These are phyloP conservation scores for Apodospora peruviana DNA, from an alignment of 495 filamentous ascomycete species.

Conservation along the genomic window DNA sequence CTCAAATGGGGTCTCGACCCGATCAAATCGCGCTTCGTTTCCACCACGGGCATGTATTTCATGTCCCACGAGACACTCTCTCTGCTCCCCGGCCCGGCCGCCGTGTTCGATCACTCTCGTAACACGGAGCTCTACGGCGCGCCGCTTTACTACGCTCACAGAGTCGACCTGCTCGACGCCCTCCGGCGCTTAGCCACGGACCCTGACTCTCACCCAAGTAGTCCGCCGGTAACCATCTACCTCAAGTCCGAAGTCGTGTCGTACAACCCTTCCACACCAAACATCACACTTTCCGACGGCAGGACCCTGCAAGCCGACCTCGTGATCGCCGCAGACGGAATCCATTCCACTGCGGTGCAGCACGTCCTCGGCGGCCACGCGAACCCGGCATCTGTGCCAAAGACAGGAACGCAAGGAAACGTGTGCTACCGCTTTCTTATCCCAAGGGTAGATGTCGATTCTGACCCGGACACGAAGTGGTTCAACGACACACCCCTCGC, in stretches of 20 bases:
- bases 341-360: constrained; percentile 31
- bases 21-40: constrained; percentile 4
- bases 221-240: no score
- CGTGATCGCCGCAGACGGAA: constrained; percentile 44
- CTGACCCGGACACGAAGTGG: constrained; percentile 25
- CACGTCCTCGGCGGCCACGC: constrained; percentile 18
- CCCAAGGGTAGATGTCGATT: constrained; percentile 26
- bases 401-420: constrained; percentile 20
- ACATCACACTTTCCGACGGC: constrained; percentile 32
- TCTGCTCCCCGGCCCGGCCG: constrained; percentile 2
- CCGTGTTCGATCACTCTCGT: constrained; percentile 5
- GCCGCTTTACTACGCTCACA: constrained; percentile 10
- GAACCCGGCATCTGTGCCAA: constrained; percentile 8
- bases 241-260: no score
- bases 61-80: constrained; percentile 5
- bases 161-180: constrained; percentile 36
- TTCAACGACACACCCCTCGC: constrained; percentile 22
- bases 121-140: constrained; percentile 3
- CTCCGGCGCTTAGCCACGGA: no score
- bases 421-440: constrained; percentile 42
- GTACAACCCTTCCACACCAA: constrained; percentile 28
- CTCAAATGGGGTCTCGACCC: constrained; percentile 32
- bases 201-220: no score
- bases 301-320: constrained; percentile 32
- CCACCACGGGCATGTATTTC: constrained; percentile 8